Percentiles rank a stretch among this genome's conserved stretches.
Conservation (phyloP, 306 rosid genomes). For the Ormosia semicastrata region DNA sequence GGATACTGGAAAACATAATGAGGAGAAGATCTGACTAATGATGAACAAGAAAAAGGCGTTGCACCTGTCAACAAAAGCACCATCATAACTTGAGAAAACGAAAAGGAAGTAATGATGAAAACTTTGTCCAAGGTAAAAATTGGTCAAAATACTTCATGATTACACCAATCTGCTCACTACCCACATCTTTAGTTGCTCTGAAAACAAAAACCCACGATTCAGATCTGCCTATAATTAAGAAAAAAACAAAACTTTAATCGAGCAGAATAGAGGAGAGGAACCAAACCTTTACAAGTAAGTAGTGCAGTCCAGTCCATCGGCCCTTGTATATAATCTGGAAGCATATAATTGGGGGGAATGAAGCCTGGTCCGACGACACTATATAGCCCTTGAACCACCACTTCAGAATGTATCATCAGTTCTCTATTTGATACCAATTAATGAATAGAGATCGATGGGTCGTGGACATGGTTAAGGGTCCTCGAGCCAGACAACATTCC, state of each 20-base stretch:
- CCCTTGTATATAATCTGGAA: constrained; percentile 23
- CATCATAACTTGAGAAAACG: constrained; percentile 43
- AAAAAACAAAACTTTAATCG: constrained; percentile 28
- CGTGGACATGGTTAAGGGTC: constrained; percentile 44
- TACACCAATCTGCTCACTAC: constrained; percentile 69
- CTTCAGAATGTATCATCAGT: neutral
- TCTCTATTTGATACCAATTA: neutral
- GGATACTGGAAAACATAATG: constrained; percentile 53
- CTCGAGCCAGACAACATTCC: constrained; percentile 99
- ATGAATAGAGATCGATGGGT: neutral
- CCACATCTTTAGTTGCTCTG: constrained; percentile 40
- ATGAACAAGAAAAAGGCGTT: constrained; percentile 41
- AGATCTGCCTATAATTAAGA: constrained; percentile 32
- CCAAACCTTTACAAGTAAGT: constrained; percentile 26
- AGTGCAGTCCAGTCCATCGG: neutral
- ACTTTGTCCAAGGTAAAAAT: constrained; percentile 4
- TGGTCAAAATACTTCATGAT: constrained; percentile 73
- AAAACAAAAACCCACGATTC: constrained; percentile 39
- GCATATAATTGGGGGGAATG: constrained; percentile 98
- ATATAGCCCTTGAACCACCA: constrained; percentile 14
- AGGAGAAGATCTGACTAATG: constrained; percentile 50
- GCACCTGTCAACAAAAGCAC: constrained; percentile 61
- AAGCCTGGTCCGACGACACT: constrained; percentile 99
- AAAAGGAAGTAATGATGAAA: constrained; percentile 62
- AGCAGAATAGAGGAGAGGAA: neutral